Evolutionary conservation across 192 early-diverging fungal species (phyloP).

Genomic region (Diversispora eburnea): DNA sequence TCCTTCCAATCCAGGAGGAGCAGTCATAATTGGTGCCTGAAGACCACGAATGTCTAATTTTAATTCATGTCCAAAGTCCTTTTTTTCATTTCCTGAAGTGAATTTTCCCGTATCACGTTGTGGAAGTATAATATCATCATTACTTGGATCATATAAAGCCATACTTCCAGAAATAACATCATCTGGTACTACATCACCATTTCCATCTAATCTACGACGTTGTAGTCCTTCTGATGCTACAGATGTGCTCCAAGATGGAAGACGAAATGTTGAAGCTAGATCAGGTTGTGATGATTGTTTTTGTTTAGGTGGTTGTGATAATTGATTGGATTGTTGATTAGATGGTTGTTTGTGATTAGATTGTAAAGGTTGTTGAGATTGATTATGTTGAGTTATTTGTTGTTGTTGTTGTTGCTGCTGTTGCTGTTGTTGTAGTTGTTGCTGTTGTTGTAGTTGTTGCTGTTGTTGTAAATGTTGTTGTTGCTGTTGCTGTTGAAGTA

Average conservation of each 20-base stretch:
- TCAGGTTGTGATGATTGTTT: background rate
- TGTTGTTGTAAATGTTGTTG: background rate
- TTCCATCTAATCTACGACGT: slow-evolving; percentile 20
- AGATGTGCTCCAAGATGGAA: slow-evolving; percentile 31
- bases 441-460: slow-evolving; percentile 5
- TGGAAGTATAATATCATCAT: slow-evolving; percentile 26
- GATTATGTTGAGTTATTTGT: too few relatives aligned
- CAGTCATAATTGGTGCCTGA: slow-evolving; percentile 17
- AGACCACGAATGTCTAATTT: slow-evolving; percentile 30
- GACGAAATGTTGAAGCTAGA: slow-evolving; percentile 15
- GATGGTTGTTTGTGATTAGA: too few relatives aligned
- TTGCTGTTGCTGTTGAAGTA: slow-evolving; percentile 4
- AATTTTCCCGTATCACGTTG: slow-evolving; percentile 27
- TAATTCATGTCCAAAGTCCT: slow-evolving; percentile 21
- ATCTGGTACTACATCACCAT: slow-evolving; percentile 18
- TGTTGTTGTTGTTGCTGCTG: background rate
- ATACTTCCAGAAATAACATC: slow-evolving; percentile 31
- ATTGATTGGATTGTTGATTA: too few relatives aligned
- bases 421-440: slow-evolving; percentile 3
- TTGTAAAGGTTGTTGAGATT: too few relatives aligned
- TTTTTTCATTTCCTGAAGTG: slow-evolving; percentile 11
- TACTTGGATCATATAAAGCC: slow-evolving; percentile 31
- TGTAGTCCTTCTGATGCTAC: slow-evolving; percentile 22
- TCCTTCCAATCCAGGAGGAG: slow-evolving; percentile 24
- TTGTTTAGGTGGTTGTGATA: slow-evolving; percentile 1